Percentiles rank a stretch among this genome's conserved stretches.
These are phyloP conservation scores for Microthlaspi erraticum DNA, from an alignment of 345 rosid genomes.

Conservation along the genomic window DNA sequence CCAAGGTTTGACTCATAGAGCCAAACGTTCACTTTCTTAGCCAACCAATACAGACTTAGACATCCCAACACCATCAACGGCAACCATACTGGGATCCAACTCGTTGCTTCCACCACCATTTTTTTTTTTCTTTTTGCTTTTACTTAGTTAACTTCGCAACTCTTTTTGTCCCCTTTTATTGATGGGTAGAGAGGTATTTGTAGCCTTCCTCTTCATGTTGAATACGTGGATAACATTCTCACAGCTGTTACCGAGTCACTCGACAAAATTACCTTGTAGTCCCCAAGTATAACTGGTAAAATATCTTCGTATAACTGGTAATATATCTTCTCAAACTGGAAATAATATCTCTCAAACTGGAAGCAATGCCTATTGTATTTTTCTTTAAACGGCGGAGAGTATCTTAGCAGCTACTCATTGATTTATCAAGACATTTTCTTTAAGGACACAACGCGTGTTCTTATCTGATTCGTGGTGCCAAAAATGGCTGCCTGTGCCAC, in stretches of 20 bases:
- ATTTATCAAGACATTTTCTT: not conserved
- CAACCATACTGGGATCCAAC: conserved; percentile 30
- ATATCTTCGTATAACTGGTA: no score
- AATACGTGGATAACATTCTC: not conserved
- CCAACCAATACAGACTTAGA: conserved; percentile 39
- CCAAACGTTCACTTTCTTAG: conserved; percentile 48
- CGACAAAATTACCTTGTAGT: not conserved
- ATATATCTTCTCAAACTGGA: not conserved
- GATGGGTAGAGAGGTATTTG: conserved; percentile 3
- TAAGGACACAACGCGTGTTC: not conserved
- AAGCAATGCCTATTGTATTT: not conserved
- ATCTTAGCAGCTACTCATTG: not conserved
- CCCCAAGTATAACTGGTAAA: not conserved
- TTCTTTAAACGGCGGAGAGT: not conserved
- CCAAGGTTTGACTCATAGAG: conserved; percentile 45
- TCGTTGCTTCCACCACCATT: conserved; percentile 41
- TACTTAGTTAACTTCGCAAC: conserved; percentile 18
- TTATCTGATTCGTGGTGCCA: not conserved
- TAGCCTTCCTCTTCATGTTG: conserved; percentile 24
- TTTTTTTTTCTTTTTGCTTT: not conserved
- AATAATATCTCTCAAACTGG: not conserved
- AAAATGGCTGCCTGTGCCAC: conserved; percentile 9
- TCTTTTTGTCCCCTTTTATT: conserved; percentile 9
- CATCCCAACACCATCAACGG: conserved; percentile 29
- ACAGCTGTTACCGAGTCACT: not conserved